phyloP scores from a whole-genome alignment of 129 eudicot species.

The Tagetes erecta region DNA sequence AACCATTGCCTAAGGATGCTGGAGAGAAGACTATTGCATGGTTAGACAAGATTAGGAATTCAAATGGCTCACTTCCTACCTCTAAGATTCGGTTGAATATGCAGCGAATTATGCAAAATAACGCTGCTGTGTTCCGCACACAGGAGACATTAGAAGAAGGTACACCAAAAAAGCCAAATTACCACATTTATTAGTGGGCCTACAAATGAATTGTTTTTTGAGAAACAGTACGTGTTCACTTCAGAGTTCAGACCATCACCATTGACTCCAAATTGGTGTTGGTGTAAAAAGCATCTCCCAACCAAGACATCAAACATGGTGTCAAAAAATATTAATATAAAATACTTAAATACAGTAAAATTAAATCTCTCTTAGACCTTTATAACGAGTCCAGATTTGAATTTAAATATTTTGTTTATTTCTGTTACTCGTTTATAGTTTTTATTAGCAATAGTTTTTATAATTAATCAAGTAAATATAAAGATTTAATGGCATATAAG shows the following conservation, averaged over 20 bases:
- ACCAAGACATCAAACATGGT: neutral
- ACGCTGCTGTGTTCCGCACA: slow-evolving; percentile 98
- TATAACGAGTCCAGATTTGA: neutral
- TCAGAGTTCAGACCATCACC: neutral
- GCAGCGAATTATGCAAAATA: slow-evolving; percentile 94
- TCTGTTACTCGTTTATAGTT: neutral
- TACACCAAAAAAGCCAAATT: slow-evolving; percentile 21
- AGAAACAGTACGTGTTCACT: neutral
- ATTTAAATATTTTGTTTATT: neutral
- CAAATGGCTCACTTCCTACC: slow-evolving; percentile 92
- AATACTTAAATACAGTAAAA: too few relatives aligned
- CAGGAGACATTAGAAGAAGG: slow-evolving; percentile 96
- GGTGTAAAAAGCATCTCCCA: neutral
- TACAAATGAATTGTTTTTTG: neutral
- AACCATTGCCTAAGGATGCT: slow-evolving; percentile 81
- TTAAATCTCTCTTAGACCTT: neutral
- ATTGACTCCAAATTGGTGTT: slow-evolving; percentile 9
- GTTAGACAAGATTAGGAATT: slow-evolving; percentile 88
- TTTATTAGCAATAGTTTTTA: neutral
- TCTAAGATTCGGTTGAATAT: slow-evolving; percentile 83
- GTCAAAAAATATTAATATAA: neutral
- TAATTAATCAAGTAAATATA: neutral
- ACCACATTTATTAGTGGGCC: neutral
- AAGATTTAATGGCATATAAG: neutral
- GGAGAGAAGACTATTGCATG: slow-evolving; percentile 92